phyloP scores from a whole-genome alignment of 179 eudicot species.

The Silene coronaria region DNA sequence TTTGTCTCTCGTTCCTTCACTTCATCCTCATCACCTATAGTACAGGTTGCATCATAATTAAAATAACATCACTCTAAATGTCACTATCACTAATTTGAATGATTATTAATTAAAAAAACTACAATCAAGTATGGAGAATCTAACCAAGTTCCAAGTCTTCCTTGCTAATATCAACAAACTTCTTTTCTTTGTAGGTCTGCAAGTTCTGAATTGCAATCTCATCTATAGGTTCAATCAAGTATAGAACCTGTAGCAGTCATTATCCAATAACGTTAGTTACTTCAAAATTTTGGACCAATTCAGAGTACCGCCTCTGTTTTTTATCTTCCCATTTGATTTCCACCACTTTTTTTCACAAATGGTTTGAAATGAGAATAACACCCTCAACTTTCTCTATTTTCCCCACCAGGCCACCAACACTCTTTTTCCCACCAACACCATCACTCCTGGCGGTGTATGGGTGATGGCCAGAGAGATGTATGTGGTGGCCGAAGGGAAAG shows the following conservation, averaged over 20 bases:
- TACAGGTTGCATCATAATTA: slow-evolving; percentile 8
- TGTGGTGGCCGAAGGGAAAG: too few relatives aligned
- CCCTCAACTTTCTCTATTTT: too few relatives aligned
- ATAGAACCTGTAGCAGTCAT: slow-evolving; percentile 59
- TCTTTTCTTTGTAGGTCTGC: slow-evolving; percentile 91
- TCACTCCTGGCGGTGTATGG: too few relatives aligned
- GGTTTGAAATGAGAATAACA: too few relatives aligned
- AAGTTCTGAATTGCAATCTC: slow-evolving; percentile 95
- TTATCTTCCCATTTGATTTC: too few relatives aligned
- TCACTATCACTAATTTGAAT: neutral
- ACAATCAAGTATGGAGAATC: neutral
- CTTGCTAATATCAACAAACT: slow-evolving; percentile 99
- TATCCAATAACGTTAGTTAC: neutral
- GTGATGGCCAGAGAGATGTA: too few relatives aligned
- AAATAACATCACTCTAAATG: neutral
- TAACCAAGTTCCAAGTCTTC: slow-evolving; percentile 96
- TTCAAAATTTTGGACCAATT: neutral
- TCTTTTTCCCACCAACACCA: neutral
- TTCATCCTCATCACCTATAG: slow-evolving; percentile 83
- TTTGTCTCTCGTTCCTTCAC: slow-evolving; percentile 75
- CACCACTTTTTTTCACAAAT: too few relatives aligned
- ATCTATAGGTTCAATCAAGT: slow-evolving; percentile 87
- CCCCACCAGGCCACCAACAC: too few relatives aligned
- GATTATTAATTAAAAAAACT: neutral
- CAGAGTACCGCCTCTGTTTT: neutral